Conservation (phyloP, 2,329 filamentous ascomycete genomes). For the Diaporthe sp. region DNA sequence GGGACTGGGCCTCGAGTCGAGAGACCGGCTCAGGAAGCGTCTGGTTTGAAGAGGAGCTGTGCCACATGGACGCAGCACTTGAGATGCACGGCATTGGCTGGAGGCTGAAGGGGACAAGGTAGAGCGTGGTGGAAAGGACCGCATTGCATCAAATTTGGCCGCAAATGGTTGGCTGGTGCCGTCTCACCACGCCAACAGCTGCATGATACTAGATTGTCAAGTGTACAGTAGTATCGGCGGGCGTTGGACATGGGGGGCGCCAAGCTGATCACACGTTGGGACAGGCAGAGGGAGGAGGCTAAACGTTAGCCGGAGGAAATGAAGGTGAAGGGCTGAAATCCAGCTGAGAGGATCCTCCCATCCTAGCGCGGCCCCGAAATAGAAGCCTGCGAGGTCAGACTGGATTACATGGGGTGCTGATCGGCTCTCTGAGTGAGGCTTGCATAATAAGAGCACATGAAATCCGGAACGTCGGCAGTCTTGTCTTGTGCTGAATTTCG, state of each 20-base stretch:
- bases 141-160: conserved; percentile 29
- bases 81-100: conserved; percentile 34
- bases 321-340: conserved; percentile 31
- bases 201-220: conserved; percentile 30
- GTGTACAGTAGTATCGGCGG: conserved; percentile 4
- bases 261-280: conserved; percentile 30
- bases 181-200: conserved; percentile 31
- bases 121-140: conserved; percentile 26
- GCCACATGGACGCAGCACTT: conserved; percentile 33
- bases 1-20: conserved; percentile 12
- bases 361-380: conserved; percentile 30
- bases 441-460: not conserved
- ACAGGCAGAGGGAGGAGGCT: conserved; percentile 16
- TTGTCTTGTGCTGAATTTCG: not conserved
- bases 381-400: conserved; percentile 19
- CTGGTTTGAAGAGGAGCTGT: conserved; percentile 35
- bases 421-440: not conserved
- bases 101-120: conserved; percentile 30
- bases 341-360: conserved; percentile 36
- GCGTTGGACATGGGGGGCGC: conserved; percentile 30
- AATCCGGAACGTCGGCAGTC: not conserved
- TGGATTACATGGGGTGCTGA: conserved; percentile 9
- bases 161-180: conserved; percentile 31
- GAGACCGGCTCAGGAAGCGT: conserved; percentile 21
- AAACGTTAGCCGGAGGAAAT: conserved; percentile 16